Evolutionary conservation across 129 eudicot genomes (phyloP).

Genomic region (Helianthus tuberosus): DNA sequence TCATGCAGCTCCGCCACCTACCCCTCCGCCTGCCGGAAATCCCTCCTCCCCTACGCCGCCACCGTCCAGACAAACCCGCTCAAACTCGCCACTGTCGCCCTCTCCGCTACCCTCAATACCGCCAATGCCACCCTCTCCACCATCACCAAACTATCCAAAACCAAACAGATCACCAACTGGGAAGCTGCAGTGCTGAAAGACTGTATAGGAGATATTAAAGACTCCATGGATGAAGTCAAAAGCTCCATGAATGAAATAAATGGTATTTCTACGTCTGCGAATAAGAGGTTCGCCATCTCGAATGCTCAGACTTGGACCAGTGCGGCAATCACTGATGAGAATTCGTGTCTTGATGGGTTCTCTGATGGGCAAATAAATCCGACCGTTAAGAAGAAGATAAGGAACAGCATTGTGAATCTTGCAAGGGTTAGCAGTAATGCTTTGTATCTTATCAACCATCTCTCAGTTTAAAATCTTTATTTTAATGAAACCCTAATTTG

Average conservation of each 20-base stretch:
- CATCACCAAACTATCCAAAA: constrained; percentile 34
- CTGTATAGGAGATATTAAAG: constrained; percentile 59
- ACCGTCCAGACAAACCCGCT: constrained; percentile 42
- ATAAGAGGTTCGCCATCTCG: constrained; percentile 45
- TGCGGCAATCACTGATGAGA: constrained; percentile 74
- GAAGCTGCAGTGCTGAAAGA: constrained; percentile 61
- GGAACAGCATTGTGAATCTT: constrained; percentile 39
- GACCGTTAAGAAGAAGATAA: constrained; percentile 44
- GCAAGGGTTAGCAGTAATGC: constrained; percentile 62
- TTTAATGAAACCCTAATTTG: not conserved
- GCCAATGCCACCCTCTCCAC: constrained; percentile 50
- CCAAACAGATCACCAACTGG: constrained; percentile 31
- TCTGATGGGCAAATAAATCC: constrained; percentile 42
- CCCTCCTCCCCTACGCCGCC: constrained; percentile 63
- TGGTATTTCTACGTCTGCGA: constrained; percentile 34
- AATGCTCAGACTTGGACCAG: constrained; percentile 84
- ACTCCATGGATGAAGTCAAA: constrained; percentile 56
- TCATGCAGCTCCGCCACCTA: constrained; percentile 69
- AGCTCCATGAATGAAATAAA: constrained; percentile 45
- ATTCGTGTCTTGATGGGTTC: constrained; percentile 72
- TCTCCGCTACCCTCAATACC: constrained; percentile 45
- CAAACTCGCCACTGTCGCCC: constrained; percentile 52
- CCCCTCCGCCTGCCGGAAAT: constrained; percentile 56
- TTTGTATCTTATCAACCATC: constrained; percentile 64
- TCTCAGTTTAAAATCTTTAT: constrained; percentile 23